phyloP scores from a whole-genome alignment of 2,329 filamentous ascomycete species.

The Fusarium fujikuroi region DNA sequence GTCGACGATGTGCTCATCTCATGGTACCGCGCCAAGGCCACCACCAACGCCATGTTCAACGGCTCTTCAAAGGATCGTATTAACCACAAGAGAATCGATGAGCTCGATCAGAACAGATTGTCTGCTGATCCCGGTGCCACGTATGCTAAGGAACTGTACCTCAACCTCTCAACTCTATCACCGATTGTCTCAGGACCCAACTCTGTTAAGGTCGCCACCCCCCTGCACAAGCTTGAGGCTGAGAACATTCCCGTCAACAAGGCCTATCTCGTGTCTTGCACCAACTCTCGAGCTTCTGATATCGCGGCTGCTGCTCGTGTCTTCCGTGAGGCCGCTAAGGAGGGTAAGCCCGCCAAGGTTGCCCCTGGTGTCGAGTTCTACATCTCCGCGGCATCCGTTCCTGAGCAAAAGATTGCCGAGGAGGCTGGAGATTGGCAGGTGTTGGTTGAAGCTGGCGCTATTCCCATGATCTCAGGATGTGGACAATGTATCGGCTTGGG shows the following conservation, averaged over 20 bases:
- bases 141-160: constrained; percentile 85
- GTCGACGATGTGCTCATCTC: constrained; percentile 76
- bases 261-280: constrained; percentile 90
- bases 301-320: constrained; percentile 81
- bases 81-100: constrained; percentile 77
- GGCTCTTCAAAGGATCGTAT: constrained; percentile 67
- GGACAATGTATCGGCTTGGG: constrained; percentile 89
- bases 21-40: constrained; percentile 84
- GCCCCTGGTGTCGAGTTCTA: constrained; percentile 84
- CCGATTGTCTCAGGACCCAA: constrained; percentile 90
- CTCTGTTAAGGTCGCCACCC: constrained; percentile 87
- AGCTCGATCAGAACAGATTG: constrained; percentile 74
- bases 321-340: constrained; percentile 80
- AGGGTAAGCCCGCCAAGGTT: constrained; percentile 74
- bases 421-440: constrained; percentile 86
- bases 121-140: constrained; percentile 78
- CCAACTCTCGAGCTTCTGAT: constrained; percentile 85
- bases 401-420: constrained; percentile 82
- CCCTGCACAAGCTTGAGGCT: constrained; percentile 76
- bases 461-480: constrained; percentile 74
- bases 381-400: constrained; percentile 84
- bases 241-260: constrained; percentile 83
- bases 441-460: constrained; percentile 82
- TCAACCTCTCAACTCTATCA: constrained; percentile 84
- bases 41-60: constrained; percentile 71